Evolutionary conservation across 2,329 filamentous ascomycete species (phyloP), one percentile per base, ranked within the genome.

Genomic region (Lachnellula willkommii): DNA sequence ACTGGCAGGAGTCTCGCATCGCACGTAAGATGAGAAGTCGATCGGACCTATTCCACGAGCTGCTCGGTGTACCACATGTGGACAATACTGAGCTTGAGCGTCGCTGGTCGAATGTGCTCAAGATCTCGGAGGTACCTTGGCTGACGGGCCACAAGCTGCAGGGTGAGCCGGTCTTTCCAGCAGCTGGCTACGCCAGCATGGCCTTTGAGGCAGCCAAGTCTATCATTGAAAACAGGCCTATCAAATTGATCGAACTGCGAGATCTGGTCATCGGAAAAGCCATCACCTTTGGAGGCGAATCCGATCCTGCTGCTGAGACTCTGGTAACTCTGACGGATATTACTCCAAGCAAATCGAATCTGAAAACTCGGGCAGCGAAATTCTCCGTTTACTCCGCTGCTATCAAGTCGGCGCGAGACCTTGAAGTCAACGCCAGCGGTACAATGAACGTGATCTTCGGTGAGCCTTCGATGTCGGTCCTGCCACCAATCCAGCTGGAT

Each of bases 181-280:
- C 74, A 2, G 77, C 77, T 1, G 77, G 72, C 0, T 79, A 78
- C 60, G 73, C 74, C 46, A 75, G 73, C 3, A 78, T 79, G 73
- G 75, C 74, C 1, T 60, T 77, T 7, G 77, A 79, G 47, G 76
- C 76, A 3, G 72, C 73, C 9, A 58, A 58, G 37, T 50, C 47
- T 26, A 40, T 62, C 12, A 53, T 53, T 9, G 52, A 39, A 17
- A 39, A 52, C 15, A 50, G 32, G 12, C 32, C 48, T 28, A 52
- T 52, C 32, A 54, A 57, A 42, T 28, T 60, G 22, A 64, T 80
- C 5, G 61, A 64, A 49, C 35, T 65, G 26, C 53, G 45, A 35
- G 53, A 65, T 42, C 32, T 65, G 11, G 37, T 39, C 4, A 63
- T 65, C 42, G 35, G 35, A 3, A 47, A 39, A 22, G 55, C 63